Conservation (phyloP, 139 green algal genomes). For the Picochlorum costavermella region DNA sequence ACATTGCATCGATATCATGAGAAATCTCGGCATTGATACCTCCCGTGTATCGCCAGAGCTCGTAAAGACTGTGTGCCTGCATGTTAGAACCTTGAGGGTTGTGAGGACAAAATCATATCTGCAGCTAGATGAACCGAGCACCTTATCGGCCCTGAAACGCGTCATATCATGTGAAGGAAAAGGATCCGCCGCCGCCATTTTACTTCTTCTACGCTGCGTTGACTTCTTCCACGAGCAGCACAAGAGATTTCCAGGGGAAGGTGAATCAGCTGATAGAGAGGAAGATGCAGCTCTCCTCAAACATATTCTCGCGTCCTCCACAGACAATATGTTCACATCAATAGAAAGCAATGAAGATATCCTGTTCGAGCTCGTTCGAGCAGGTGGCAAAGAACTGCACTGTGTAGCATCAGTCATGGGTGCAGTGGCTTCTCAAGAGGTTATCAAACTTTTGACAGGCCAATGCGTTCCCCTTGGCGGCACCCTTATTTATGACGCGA, state of each 20-base stretch:
- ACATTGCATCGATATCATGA: constrained; percentile 47
- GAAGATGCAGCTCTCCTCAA: constrained; percentile 73
- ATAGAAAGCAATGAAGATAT: constrained; percentile 36
- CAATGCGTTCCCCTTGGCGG: constrained; percentile 84
- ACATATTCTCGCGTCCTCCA: constrained; percentile 19
- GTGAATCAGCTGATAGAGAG: constrained; percentile 27
- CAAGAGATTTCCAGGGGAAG: constrained; percentile 50
- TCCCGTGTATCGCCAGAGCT: constrained; percentile 28
- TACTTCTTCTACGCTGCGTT: constrained; percentile 67
- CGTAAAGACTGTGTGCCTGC: constrained; percentile 68
- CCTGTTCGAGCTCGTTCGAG: constrained; percentile 64
- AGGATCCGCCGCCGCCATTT: constrained; percentile 48
- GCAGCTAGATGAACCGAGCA: constrained; percentile 12
- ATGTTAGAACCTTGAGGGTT: constrained; percentile 65
- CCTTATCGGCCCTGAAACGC: constrained; percentile 16
- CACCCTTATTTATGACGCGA: constrained; percentile 84
- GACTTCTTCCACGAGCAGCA: constrained; percentile 59
- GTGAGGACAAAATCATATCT: constrained; percentile 51
- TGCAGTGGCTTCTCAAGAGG: constrained; percentile 88
- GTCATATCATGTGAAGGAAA: constrained; percentile 41
- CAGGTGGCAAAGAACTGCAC: constrained; percentile 77
- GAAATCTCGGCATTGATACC: constrained; percentile 23
- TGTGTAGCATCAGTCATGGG: constrained; percentile 77
- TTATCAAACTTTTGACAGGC: constrained; percentile 90
- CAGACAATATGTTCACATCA: constrained; percentile 29